Percentiles rank a stretch among this genome's conserved stretches.
These are phyloP conservation scores for Trichoderma sp. DNA, from an alignment of 2,329 filamentous ascomycete genomes.

Conservation along the genomic window DNA sequence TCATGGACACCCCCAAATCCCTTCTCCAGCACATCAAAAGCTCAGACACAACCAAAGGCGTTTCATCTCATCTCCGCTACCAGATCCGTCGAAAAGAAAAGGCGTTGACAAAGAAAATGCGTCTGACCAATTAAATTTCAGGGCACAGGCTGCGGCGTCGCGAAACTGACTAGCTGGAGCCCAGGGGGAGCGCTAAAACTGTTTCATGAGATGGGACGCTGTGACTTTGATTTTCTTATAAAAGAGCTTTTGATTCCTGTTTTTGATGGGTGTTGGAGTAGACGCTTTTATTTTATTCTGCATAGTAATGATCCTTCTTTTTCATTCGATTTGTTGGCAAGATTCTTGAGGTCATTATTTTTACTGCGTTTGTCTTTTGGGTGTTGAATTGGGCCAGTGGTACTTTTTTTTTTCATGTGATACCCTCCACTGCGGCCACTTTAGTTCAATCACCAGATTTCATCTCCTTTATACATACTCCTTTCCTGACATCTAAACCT, in stretches of 20 bases:
- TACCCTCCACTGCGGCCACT: conserved; percentile 7
- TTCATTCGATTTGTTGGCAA: not conserved
- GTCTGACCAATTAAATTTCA: not conserved
- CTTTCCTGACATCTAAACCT: not conserved
- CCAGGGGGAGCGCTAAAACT: conserved; percentile 9
- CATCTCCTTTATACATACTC: not conserved
- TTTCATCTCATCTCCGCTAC: conserved; percentile 5
- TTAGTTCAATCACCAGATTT: not conserved
- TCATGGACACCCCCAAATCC: not conserved
- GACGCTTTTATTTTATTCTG: not conserved
- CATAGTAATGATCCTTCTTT: not conserved
- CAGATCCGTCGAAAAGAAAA: not conserved
- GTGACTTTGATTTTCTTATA: not conserved
- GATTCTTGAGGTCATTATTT: not conserved
- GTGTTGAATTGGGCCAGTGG: not conserved
- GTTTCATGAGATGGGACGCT: not conserved
- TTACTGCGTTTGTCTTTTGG: not conserved
- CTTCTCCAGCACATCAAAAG: not conserved
- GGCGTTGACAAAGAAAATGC: not conserved
- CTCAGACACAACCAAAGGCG: not conserved
- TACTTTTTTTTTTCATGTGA: conserved; percentile 3
- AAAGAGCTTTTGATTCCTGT: not conserved
- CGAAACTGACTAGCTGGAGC: not conserved
- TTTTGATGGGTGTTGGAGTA: not conserved
- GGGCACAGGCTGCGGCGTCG: not conserved